A percentile compares a stretch with the other conserved stretches of the same genome.
phyloP scores from a whole-genome alignment of 2,329 filamentous ascomycete genomes.

The Paramyrothecium sp. region DNA sequence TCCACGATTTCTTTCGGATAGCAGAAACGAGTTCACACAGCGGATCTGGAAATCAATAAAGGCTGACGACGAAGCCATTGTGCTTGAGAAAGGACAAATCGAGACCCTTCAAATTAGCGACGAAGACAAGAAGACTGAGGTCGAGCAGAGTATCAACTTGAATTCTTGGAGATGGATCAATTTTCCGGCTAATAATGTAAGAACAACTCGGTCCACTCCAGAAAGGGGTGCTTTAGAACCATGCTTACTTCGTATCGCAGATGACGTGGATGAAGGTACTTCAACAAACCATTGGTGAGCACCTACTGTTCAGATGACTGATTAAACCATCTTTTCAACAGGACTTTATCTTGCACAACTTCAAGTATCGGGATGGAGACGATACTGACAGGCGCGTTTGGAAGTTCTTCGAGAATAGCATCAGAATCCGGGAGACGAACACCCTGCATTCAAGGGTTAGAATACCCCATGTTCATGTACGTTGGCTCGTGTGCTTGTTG shows the following conservation, averaged over 20 bases:
- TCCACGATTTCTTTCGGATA: neutral
- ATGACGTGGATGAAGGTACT: conserved; percentile 6
- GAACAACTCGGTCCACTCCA: neutral
- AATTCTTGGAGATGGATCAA: conserved; percentile 10
- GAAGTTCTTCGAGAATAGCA: conserved; percentile 5
- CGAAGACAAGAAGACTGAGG: neutral
- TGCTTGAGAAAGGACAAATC: neutral
- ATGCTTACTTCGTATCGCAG: neutral
- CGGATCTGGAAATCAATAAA: neutral
- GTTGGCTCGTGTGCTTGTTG: no score
- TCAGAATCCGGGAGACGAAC: conserved; percentile 4
- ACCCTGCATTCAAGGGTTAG: neutral
- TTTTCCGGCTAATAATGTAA: conserved; percentile 8
- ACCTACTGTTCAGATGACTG: neutral
- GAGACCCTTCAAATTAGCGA: conserved; percentile 2
- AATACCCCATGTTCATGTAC: conserved; percentile 1
- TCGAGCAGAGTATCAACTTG: neutral
- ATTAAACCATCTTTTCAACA: neutral
- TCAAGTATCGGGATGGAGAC: neutral
- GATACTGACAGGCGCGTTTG: neutral
- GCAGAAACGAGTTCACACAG: neutral
- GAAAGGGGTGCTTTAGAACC: neutral
- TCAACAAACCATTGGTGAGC: neutral
- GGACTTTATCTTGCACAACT: neutral
- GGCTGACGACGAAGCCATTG: neutral